Evolutionary conservation across 495 filamentous ascomycete species (phyloP), one percentile per base, ranked within the genome.

Genomic region (Podospora didyma): DNA sequence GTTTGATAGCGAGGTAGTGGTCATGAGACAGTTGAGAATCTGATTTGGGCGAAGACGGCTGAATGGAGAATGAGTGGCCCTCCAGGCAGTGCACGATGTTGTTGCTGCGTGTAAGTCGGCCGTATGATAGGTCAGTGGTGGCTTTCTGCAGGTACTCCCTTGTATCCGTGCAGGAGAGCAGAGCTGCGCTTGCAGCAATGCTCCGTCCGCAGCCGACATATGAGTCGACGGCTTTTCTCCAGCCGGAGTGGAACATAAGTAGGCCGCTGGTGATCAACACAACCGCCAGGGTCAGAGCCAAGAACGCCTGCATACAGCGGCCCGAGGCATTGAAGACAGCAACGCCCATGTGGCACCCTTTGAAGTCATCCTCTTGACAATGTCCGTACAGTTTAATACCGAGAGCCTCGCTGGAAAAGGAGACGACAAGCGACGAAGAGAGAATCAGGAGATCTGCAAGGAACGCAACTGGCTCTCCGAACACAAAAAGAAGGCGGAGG

Each of bases 351-450:
- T 44, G 26, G 16, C 50, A 53, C 5, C 50, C 50, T 20, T 20
- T 31, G 37, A 53, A 53, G 34, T 53, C 50, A 16, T 37, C 19
- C 9, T 14, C 10, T 6, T 53, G n/a, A 19, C 50, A 53, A n/a
- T 53, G 19, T 3, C 50, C 50, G 17, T 41, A 37, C 12, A 53
- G 35, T 41, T 26, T 42, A 12, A 53, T 23, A 14, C 50, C 50
- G 6, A 53, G 34, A 4, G 34, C 50, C 23, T 53, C 50, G 22
- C 50, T 53, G 3, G 50, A 53, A 3, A 53, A 47, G 17, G 46
- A 47, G 11, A 47, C 46, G 11, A 24, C 46, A 7, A 47, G 20
- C 5, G 46, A 47, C 5, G 46, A 47, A 22, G 14, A 12, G 7
- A 47, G 46, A 19, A 47, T 6, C n/a, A 20, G 17, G 20, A 47